These are phyloP conservation scores for Calonectria ilicicola DNA, from an alignment of 2,329 filamentous ascomycete genomes.

Conservation along the genomic window DNA sequence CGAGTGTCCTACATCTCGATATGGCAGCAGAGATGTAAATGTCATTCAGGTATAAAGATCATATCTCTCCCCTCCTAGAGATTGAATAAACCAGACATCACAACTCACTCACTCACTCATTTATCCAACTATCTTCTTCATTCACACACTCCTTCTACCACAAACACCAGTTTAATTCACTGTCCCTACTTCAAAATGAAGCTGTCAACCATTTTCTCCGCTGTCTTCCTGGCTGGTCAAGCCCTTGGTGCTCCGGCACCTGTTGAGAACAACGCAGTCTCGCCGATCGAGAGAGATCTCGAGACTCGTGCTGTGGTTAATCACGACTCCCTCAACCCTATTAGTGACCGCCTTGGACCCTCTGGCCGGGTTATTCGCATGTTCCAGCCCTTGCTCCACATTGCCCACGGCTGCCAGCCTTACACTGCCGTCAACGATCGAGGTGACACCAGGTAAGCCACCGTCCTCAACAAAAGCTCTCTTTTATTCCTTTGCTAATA, in stretches of 20 bases:
- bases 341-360: conserved; percentile 40
- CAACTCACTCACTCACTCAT: background rate
- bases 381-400: conserved; percentile 48
- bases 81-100: background rate
- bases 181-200: background rate
- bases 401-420: conserved; percentile 70
- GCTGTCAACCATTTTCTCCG: background rate
- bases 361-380: conserved; percentile 41
- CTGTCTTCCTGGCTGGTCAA: background rate
- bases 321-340: conserved; percentile 42
- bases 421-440: conserved; percentile 69
- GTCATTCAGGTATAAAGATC: background rate
- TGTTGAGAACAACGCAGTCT: background rate
- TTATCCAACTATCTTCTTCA: background rate
- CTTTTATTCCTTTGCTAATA: background rate
- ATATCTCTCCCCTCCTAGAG: background rate
- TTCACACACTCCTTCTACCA: background rate
- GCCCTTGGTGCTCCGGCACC: background rate
- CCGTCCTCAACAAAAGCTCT: background rate
- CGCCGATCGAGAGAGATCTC: background rate
- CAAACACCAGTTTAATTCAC: background rate
- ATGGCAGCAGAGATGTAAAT: background rate
- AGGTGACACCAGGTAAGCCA: conserved; percentile 65
- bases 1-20: background rate
- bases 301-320: conserved; percentile 32